Evolutionary conservation across 768 basidiomycete species (phyloP).

Genomic region (Naganishia friedmannii): DNA sequence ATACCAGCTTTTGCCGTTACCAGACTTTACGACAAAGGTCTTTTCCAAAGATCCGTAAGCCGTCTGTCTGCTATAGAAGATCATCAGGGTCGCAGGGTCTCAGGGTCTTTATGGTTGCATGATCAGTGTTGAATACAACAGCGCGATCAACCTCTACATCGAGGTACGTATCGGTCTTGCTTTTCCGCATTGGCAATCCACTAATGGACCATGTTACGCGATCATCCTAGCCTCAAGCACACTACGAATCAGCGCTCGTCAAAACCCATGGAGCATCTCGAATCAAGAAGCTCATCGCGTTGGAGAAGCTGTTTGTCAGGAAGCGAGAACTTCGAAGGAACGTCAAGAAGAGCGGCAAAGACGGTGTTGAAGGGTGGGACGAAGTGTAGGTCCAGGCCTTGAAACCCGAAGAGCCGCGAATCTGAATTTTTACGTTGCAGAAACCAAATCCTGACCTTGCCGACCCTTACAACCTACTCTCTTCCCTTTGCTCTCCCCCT

Average conservation of each 20-base stretch:
- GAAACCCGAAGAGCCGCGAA: too few relatives aligned
- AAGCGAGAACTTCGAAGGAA: slow-evolving; percentile 13
- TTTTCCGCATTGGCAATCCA: background rate
- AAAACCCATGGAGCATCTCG: slow-evolving; percentile 30
- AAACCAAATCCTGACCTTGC: slow-evolving; percentile 26
- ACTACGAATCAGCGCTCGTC: slow-evolving; percentile 27
- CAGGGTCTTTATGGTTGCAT: too few relatives aligned
- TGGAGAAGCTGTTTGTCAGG: slow-evolving; percentile 29
- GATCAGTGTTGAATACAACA: slow-evolving; percentile 33
- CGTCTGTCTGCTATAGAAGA: background rate
- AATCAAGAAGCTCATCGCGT: slow-evolving; percentile 28
- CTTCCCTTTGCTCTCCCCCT: slow-evolving; percentile 28
- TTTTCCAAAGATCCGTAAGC: slow-evolving; percentile 31
- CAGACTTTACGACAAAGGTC: slow-evolving; percentile 24
- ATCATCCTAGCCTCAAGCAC: slow-evolving; percentile 24
- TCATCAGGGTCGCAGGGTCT: too few relatives aligned
- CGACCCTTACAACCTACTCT: slow-evolving; percentile 27
- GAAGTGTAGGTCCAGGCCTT: slow-evolving; percentile 23
- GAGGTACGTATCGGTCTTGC: slow-evolving; percentile 19
- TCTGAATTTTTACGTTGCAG: background rate
- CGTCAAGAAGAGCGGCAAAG: slow-evolving; percentile 4
- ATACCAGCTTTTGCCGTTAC: background rate
- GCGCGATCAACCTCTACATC: slow-evolving; percentile 30
- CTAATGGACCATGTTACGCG: background rate
- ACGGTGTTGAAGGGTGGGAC: slow-evolving; percentile 24